phyloP scores from a whole-genome alignment of 257 asterid species.

The Ophiorrhiza pumila region DNA sequence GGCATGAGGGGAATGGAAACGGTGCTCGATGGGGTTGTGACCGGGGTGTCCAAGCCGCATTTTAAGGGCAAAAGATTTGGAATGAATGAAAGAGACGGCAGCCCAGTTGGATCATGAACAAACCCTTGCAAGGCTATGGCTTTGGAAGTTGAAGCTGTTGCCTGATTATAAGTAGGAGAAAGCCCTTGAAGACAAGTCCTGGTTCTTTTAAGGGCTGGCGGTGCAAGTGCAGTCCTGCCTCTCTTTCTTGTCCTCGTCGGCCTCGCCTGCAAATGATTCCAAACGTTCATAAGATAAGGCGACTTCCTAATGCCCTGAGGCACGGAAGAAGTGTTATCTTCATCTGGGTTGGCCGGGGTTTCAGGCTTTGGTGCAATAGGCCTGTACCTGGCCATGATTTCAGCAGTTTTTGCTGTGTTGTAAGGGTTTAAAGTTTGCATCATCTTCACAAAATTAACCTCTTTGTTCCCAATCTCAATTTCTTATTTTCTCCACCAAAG shows the following conservation, averaged over 20 bases:
- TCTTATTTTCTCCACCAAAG: not conserved
- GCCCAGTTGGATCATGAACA: conserved; percentile 24
- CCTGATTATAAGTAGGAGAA: conserved; percentile 27
- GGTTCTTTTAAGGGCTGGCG: conserved; percentile 45
- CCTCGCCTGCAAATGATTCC: conserved; percentile 83
- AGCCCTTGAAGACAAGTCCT: conserved; percentile 44
- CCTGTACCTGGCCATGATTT: conserved; percentile 83
- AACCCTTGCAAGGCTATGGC: conserved; percentile 42
- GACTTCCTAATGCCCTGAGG: conserved; percentile 58
- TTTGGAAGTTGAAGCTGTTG: conserved; percentile 20
- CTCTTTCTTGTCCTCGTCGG: conserved; percentile 84
- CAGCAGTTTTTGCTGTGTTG: conserved; percentile 66
- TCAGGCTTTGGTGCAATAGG: conserved; percentile 96
- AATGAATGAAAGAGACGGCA: conserved; percentile 28
- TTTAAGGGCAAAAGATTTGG: conserved; percentile 41
- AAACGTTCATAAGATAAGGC: conserved; percentile 61
- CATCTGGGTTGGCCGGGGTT: conserved; percentile 21
- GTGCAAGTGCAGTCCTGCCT: conserved; percentile 60
- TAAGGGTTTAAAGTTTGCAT: conserved; percentile 60
- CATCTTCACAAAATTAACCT: conserved; percentile 41
- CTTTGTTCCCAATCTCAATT: not conserved
- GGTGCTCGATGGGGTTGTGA: conserved; percentile 41
- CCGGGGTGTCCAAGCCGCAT: conserved; percentile 48
- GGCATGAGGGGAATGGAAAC: conserved; percentile 45
- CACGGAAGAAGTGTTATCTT: conserved; percentile 23